Conservation (phyloP, 1,284 basidiomycete species). For the Cutaneotrichosporon cutaneum region DNA sequence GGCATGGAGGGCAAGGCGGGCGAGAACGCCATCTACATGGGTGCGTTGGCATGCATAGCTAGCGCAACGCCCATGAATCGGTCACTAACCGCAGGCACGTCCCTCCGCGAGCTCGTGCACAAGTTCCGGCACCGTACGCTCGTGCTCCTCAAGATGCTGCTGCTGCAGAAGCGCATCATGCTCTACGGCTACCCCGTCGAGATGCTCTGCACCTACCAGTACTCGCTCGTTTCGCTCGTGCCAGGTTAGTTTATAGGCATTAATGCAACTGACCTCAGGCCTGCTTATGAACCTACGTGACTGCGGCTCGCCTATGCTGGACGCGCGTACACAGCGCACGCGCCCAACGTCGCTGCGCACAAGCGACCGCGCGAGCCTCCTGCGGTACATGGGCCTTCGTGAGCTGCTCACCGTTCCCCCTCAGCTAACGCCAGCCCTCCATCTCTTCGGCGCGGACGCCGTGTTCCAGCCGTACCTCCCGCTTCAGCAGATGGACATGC, state of each 20-base stretch:
- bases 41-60: conserved; percentile 23
- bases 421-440: conserved; percentile 34
- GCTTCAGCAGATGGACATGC: conserved; percentile 88
- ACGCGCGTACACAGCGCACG: conserved; percentile 59
- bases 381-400: conserved; percentile 90
- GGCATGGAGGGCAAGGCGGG: conserved; percentile 44
- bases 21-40: conserved; percentile 52
- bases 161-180: conserved; percentile 92
- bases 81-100: conserved; percentile 64
- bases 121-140: conserved; percentile 91
- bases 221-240: conserved; percentile 82
- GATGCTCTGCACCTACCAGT: conserved; percentile 93
- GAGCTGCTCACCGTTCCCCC: conserved; percentile 59
- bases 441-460: conserved; percentile 79
- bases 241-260: conserved; percentile 59
- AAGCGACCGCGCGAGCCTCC: conserved; percentile 85
- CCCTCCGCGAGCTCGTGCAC: conserved; percentile 86
- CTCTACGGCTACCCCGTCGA: conserved; percentile 98
- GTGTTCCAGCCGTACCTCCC: conserved; percentile 99
- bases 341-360: conserved; percentile 79
- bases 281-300: conserved; percentile 86
- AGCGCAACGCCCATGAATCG: not conserved
- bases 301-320: conserved; percentile 83
- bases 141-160: conserved; percentile 89
- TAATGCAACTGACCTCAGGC: conserved; percentile 53